Percentiles rank a stretch among this genome's conserved stretches.
Evolutionary conservation across 441 rosid genomes (phyloP).

Genomic region (Breynia disticha): DNA sequence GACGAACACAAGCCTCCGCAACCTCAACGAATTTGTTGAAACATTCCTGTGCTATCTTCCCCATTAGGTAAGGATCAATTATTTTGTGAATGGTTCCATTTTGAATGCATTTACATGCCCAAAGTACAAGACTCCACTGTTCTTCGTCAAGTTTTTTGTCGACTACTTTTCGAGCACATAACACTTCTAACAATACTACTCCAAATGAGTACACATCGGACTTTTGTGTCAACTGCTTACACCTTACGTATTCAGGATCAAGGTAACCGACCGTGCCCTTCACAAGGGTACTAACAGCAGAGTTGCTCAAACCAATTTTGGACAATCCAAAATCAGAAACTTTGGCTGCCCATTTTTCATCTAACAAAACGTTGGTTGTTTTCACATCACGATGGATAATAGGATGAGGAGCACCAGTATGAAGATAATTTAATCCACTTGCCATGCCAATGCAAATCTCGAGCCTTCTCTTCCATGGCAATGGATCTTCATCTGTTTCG

Average conservation of each 20-base stretch:
- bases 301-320: background rate
- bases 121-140: slow-evolving; percentile 19
- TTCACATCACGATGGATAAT: slow-evolving; percentile 19
- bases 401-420: background rate
- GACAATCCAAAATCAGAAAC: slow-evolving; percentile 20
- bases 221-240: slow-evolving; percentile 14
- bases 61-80: slow-evolving; percentile 21
- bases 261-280: slow-evolving; percentile 16
- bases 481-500: background rate
- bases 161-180: slow-evolving; percentile 25
- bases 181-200: slow-evolving; percentile 29
- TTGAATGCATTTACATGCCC: slow-evolving; percentile 20
- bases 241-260: slow-evolving; percentile 12
- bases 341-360: slow-evolving; percentile 16
- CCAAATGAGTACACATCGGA: slow-evolving; percentile 39
- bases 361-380: slow-evolving; percentile 17
- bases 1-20: background rate
- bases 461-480: slow-evolving; percentile 15
- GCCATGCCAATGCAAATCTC: slow-evolving; percentile 19
- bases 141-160: slow-evolving; percentile 7
- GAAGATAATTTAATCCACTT: slow-evolving; percentile 14
- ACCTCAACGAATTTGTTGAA: slow-evolving; percentile 17
- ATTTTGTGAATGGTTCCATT: slow-evolving; percentile 17
- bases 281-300: slow-evolving; percentile 4
- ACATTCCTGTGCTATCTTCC: slow-evolving; percentile 23